Evolutionary conservation across 2,329 filamentous ascomycete species (phyloP).

Genomic region (Microcera coccophila): DNA sequence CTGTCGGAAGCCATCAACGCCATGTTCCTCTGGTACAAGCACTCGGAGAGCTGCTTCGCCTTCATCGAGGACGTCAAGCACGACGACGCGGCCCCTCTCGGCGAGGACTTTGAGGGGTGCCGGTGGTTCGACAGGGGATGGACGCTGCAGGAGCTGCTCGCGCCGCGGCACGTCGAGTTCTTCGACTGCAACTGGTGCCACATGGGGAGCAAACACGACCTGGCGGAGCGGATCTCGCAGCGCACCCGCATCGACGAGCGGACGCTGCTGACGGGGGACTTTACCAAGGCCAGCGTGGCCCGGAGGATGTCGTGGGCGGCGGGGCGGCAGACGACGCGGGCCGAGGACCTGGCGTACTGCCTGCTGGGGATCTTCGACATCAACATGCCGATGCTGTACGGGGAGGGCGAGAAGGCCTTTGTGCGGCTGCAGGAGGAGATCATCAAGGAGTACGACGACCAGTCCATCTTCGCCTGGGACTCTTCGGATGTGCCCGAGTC

Average conservation of each 20-base stretch:
- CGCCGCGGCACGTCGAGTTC: slow-evolving; percentile 11
- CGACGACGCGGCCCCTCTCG: not conserved
- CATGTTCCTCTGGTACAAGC: slow-evolving; percentile 29
- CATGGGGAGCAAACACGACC: slow-evolving; percentile 10
- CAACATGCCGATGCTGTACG: slow-evolving; percentile 21
- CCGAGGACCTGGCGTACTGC: slow-evolving; percentile 22
- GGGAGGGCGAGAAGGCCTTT: slow-evolving; percentile 20
- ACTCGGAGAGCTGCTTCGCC: slow-evolving; percentile 11
- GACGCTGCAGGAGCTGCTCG: slow-evolving; percentile 20
- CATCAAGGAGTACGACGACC: slow-evolving; percentile 19
- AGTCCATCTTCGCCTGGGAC: slow-evolving; percentile 22
- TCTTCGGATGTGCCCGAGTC: slow-evolving; percentile 5
- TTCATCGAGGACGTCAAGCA: slow-evolving; percentile 37
- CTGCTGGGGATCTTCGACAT: slow-evolving; percentile 21
- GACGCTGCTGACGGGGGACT: slow-evolving; percentile 4
- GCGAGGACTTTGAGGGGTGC: slow-evolving; percentile 10
- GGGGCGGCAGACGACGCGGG: slow-evolving; percentile 14
- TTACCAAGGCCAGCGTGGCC: slow-evolving; percentile 8
- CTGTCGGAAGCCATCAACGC: slow-evolving; percentile 22
- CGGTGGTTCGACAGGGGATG: slow-evolving; percentile 18
- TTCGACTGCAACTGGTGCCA: slow-evolving; percentile 11
- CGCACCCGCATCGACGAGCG: slow-evolving; percentile 14
- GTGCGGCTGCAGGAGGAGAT: slow-evolving; percentile 26
- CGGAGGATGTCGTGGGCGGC: slow-evolving; percentile 22
- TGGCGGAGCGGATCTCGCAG: slow-evolving; percentile 4